Conservation (phyloP, 805 yeast genomes). For the Candida krabiensis region DNA sequence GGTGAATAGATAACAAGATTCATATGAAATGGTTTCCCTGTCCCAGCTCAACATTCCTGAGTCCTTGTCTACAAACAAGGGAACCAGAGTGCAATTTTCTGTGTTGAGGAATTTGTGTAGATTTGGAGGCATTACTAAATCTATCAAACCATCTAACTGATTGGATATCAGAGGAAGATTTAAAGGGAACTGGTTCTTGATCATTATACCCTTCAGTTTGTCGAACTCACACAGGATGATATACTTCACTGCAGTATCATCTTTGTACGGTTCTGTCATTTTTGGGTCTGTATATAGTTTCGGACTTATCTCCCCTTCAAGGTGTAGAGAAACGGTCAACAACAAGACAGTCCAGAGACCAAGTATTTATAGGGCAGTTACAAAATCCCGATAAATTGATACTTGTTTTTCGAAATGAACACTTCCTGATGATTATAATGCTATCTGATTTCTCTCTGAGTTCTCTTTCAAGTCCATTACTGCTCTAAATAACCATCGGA, state of each 20-base stretch:
- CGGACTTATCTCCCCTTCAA: not conserved
- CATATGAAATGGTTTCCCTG: constrained; percentile 10
- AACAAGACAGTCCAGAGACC: too few species aligned
- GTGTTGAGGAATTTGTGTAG: constrained; percentile 45
- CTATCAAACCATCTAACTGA: constrained; percentile 38
- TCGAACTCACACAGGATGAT: constrained; percentile 75
- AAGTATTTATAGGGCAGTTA: too few species aligned
- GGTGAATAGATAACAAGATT: constrained; percentile 28
- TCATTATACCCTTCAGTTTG: constrained; percentile 67
- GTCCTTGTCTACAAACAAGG: constrained; percentile 39
- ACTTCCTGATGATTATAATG: too few species aligned
- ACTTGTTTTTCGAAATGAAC: too few species aligned
- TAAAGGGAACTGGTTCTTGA: constrained; percentile 60
- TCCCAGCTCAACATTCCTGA: constrained; percentile 19
- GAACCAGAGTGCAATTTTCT: constrained; percentile 60
- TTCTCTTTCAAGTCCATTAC: too few species aligned
- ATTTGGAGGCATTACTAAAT: constrained; percentile 29
- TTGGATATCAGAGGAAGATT: constrained; percentile 62
- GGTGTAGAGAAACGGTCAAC: not conserved
- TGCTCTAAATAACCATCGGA: too few species aligned
- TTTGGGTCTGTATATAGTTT: too few species aligned
- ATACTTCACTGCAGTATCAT: constrained; percentile 20
- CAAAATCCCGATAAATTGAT: too few species aligned
- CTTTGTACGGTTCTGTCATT: not conserved
- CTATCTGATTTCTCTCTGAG: too few species aligned